A percentile compares a stretch with the other conserved stretches of the same genome.
phyloP scores from a whole-genome alignment of 2,329 filamentous ascomycete species.

The Onygenales sp. region DNA sequence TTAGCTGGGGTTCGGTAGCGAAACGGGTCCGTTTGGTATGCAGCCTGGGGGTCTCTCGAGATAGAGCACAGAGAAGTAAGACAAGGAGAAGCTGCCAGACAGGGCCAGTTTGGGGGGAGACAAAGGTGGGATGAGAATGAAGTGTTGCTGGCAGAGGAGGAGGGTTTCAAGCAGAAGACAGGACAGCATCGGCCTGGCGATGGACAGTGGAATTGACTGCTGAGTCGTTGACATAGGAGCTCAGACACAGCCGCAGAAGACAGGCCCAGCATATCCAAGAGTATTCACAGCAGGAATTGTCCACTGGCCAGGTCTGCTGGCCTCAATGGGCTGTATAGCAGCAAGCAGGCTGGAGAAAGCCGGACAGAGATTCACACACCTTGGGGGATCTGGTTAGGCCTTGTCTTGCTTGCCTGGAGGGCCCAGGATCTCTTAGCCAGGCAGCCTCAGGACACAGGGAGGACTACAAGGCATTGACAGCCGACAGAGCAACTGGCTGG shows the following conservation, averaged over 20 bases:
- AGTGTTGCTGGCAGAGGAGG: neutral
- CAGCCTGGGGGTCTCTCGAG: too few species aligned
- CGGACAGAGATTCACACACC: too few species aligned
- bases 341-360: too few species aligned
- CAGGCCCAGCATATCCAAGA: neutral
- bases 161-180: too few species aligned
- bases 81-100: too few species aligned
- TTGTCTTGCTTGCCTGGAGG: neutral
- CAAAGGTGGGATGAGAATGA: neutral
- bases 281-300: too few species aligned
- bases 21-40: too few species aligned
- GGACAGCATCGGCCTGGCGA: too few species aligned
- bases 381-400: neutral
- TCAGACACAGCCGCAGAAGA: neutral
- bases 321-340: too few species aligned
- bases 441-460: neutral
- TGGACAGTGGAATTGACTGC: constrained; percentile 12
- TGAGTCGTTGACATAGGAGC: neutral
- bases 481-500: neutral
- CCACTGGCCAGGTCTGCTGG: too few species aligned
- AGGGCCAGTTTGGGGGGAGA: too few species aligned
- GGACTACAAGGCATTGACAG: neutral
- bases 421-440: neutral
- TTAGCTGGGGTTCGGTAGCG: neutral
- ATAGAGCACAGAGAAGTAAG: too few species aligned